Conservation (phyloP, 805 yeast genomes). For the Candida wancherniae region DNA sequence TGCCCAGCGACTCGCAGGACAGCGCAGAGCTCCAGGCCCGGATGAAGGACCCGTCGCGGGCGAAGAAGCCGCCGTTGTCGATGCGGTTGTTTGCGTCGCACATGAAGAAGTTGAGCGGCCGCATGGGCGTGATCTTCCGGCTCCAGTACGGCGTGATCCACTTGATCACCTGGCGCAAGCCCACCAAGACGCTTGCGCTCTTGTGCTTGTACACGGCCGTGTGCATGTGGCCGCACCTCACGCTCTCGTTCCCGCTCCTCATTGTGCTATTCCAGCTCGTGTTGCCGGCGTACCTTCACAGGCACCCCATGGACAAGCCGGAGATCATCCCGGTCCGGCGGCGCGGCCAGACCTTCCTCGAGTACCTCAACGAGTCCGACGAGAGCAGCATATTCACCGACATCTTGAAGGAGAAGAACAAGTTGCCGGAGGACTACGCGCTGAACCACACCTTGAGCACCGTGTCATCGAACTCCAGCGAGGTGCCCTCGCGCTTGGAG, state of each 20-base stretch:
- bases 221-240: conserved; percentile 67
- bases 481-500: too few relatives aligned
- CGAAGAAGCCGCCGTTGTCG: conserved; percentile 50
- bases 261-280: conserved; percentile 52
- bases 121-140: conserved; percentile 53
- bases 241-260: conserved; percentile 60
- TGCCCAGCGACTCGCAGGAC: conserved; percentile 48
- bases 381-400: conserved; percentile 33
- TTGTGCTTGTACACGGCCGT: conserved; percentile 59
- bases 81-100: conserved; percentile 52
- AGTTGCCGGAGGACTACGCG: conserved; percentile 5
- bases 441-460: conserved; percentile 10
- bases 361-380: conserved; percentile 28
- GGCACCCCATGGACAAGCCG: conserved; percentile 58
- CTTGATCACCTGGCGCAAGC: conserved; percentile 69
- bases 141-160: conserved; percentile 59
- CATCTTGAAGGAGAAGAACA: conserved; percentile 16
- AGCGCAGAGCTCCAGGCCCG: conserved; percentile 39
- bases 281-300: conserved; percentile 62
- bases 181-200: conserved; percentile 60
- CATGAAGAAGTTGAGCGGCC: conserved; percentile 50
- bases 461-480: conserved; percentile 5
- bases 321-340: conserved; percentile 41
- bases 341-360: conserved; percentile 53
- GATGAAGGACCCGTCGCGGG: conserved; percentile 41